A percentile compares a stretch with the other conserved stretches of the same genome.
These are phyloP conservation scores for Hypoxylon sp. DNA, from an alignment of 2,329 filamentous ascomycete genomes.

Conservation along the genomic window DNA sequence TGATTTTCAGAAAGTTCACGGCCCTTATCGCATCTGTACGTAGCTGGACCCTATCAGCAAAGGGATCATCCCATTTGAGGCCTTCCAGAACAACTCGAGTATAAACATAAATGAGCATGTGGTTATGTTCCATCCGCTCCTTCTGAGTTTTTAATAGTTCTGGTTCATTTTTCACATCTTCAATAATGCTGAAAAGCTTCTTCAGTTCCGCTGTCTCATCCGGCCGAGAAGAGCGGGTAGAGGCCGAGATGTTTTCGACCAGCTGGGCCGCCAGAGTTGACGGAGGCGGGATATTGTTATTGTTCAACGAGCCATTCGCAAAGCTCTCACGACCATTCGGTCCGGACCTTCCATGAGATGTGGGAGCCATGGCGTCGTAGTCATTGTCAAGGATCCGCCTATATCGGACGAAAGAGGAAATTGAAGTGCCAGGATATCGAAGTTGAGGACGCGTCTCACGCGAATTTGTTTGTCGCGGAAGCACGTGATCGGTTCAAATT, in stretches of 20 bases:
- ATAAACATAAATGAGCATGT: constrained; percentile 88
- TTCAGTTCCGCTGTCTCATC: constrained; percentile 82
- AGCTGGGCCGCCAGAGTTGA: constrained; percentile 92
- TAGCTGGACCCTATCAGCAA: constrained; percentile 70
- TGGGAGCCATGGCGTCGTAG: constrained; percentile 50
- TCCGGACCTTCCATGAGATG: constrained; percentile 52
- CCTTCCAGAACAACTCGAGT: constrained; percentile 82
- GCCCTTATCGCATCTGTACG: constrained; percentile 77
- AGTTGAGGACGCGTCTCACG: constrained; percentile 35
- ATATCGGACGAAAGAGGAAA: constrained; percentile 14
- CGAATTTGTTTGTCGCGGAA: constrained; percentile 41
- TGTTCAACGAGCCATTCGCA: constrained; percentile 45
- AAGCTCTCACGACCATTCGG: constrained; percentile 48
- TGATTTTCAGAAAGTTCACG: constrained; percentile 81
- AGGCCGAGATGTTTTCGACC: constrained; percentile 82
- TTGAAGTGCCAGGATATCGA: constrained; percentile 6
- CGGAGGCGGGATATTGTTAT: constrained; percentile 66
- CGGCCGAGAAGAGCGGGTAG: constrained; percentile 71
- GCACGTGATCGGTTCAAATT: constrained; percentile 38
- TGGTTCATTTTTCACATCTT: constrained; percentile 67
- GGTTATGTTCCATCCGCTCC: constrained; percentile 81
- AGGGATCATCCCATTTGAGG: constrained; percentile 77
- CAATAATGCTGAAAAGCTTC: constrained; percentile 73
- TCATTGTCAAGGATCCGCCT: constrained; percentile 11
- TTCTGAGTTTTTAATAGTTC: constrained; percentile 71